phyloP scores from a whole-genome alignment of 441 rosid species.

The Raphanus hybrid region DNA sequence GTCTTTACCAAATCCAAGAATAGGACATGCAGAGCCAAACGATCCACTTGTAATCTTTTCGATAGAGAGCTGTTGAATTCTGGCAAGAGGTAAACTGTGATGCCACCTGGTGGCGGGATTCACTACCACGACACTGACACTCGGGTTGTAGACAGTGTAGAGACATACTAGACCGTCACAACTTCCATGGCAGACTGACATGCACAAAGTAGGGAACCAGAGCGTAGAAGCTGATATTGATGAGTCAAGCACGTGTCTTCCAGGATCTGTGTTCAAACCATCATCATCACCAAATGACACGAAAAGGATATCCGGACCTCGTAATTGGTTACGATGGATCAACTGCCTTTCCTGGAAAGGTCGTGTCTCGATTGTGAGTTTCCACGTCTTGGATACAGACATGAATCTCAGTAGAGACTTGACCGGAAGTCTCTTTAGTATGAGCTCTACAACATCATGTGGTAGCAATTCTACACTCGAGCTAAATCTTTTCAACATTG shows the following conservation, averaged over 20 bases:
- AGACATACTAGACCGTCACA: constrained; percentile 1
- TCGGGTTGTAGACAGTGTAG: background rate
- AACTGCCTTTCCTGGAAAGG: background rate
- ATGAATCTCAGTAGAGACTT: background rate
- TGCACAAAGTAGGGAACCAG: background rate
- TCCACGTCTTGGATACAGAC: background rate
- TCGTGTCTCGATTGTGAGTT: background rate
- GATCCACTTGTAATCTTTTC: background rate
- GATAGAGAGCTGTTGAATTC: background rate
- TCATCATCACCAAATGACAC: background rate
- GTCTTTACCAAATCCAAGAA: background rate
- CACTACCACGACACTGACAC: background rate
- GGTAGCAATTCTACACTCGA: background rate
- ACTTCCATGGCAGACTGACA: background rate
- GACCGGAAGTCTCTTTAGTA: background rate
- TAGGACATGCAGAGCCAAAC: background rate
- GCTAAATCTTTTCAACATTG: background rate
- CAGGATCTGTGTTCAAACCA: background rate
- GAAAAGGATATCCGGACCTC: background rate
- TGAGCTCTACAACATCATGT: background rate
- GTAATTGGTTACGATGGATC: background rate
- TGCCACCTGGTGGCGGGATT: background rate
- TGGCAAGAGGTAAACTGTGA: background rate
- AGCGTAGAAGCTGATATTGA: background rate
- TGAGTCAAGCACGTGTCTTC: background rate